Evolutionary conservation across 306 rosid genomes (phyloP), one percentile per base, ranked within the genome.

Genomic region (Cucurbita moschata): DNA sequence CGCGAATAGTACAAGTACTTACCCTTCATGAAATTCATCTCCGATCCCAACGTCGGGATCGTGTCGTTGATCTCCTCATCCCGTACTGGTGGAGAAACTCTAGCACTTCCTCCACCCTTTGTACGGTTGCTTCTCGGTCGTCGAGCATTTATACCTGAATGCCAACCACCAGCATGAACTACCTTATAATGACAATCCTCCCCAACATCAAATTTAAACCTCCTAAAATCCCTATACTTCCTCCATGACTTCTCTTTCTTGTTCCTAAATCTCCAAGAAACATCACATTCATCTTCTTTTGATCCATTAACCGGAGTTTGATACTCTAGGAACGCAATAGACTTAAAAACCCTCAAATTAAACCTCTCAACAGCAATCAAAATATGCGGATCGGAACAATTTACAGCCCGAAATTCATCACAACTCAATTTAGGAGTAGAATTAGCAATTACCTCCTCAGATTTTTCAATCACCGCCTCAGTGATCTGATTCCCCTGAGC

Each of bases 31-130:
- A 95, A 91, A 54, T 83, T 84, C 78, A 5, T 85, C 82, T 82
- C 89, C 5, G 96, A 87, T 68, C 97, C 96, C 86, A 91, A 80
- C 40, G 23, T 86, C 0, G 97, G 99, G 59, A 95, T 86, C 1
- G 99, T 95, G 79, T 95, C 99, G 35, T 95, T 91, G 63, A 95
- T 95, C 88, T 89, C 90, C 74, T 89, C 96, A 59, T 95, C 99
- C n/a, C 73, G 80, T 15, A 77, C 50, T 0, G 52, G 66, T 11
- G 85, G 82, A 5, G 35, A 15, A 40, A 57, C 5, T 47, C 49
- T 78, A 14, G 71, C 52, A 46, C 53, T 71, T 6, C 77, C 59
- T 54, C 71, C 72, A 16, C 80, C 76, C 38, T 73, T 80, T 1
- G 73, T 57, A 15, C 52, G 75, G 47, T 66, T 74, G 46, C 77